Percentiles rank a stretch among this genome's conserved stretches.
These are phyloP conservation scores for Phytophthora europaea DNA, from an alignment of 352 stramenopile genomes.

Conservation along the genomic window DNA sequence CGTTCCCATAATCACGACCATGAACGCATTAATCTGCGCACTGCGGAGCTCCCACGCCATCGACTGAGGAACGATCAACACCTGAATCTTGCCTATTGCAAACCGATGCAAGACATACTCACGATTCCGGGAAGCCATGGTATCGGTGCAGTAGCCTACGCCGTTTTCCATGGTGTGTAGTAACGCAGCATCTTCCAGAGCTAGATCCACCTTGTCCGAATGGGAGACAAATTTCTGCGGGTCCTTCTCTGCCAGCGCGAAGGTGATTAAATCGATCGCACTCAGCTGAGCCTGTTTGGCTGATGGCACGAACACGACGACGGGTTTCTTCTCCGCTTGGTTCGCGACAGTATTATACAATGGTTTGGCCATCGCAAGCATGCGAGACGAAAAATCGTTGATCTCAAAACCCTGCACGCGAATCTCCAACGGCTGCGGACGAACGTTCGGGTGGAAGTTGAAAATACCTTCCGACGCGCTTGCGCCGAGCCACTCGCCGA, in stretches of 20 bases:
- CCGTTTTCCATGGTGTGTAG: conserved; percentile 95
- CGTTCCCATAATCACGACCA: conserved; percentile 98
- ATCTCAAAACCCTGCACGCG: conserved; percentile 98
- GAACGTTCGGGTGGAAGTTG: conserved; percentile 89
- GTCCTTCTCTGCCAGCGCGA: conserved; percentile 92
- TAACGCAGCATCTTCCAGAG: conserved; percentile 91
- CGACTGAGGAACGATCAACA: conserved; percentile 96
- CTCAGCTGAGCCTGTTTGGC: conserved; percentile 98
- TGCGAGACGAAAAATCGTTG: conserved; percentile 96
- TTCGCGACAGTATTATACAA: conserved; percentile 96
- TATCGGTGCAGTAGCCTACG: conserved; percentile 97
- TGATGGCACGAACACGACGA: conserved; percentile 98
- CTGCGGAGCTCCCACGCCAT: conserved; percentile 94
- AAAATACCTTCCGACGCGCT: conserved; percentile 86
- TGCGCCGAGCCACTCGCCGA: conserved; percentile 99
- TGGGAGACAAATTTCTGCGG: conserved; percentile 68
- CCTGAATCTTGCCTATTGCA: conserved; percentile 84
- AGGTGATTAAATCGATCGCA: conserved; percentile 99
- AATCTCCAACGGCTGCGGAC: conserved; percentile 97
- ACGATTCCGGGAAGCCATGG: conserved; percentile 93
- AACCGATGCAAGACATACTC: conserved; percentile 93
- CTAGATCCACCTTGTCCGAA: conserved; percentile 51
- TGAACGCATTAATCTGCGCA: conserved; percentile 81
- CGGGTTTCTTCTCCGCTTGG: conserved; percentile 90
- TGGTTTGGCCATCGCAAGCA: conserved; percentile 99